Evolutionary conservation across 495 filamentous ascomycete species (phyloP), one percentile per base, ranked within the genome.

Genomic region (Pyrenopolyporus hunteri): DNA sequence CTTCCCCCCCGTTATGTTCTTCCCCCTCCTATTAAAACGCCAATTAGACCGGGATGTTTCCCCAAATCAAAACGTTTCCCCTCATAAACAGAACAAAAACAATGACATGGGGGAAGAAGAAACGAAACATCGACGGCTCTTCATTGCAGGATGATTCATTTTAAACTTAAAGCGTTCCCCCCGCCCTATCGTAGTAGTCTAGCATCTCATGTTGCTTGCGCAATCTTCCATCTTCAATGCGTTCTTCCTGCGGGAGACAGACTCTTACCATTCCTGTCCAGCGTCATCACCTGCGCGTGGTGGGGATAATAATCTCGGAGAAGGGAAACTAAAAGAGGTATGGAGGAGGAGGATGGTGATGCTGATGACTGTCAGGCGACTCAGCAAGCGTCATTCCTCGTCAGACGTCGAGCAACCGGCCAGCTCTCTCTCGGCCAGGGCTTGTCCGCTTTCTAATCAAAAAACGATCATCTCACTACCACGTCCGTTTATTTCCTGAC

Each of bases 281-380:
- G 29, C 25, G 43, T 37, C 35, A 19, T 28, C 17, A n/a, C 32
- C 9, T 32, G 23, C 14, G 25, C n/a, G 35, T 51, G 62, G 58
- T n/a, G 56, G 61, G 47, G 46, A 53, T 44, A 36, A 49, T 37
- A 66, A 66, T 59, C 46, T 57, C 56, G 57, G 57, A 33, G 46
- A 36, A 40, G 32, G 32, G 35, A 45, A 49, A 39, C 32, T 4
- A 29, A 56, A 55, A 56, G 25, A 45, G 37, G 33, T 26, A 59
- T 40, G 31, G 19, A 29, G 17, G 23, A 39, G 19, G 31, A 46
- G 39, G 39, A 16, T 44, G 25, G 23, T 43, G 52, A 45, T 52
- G 46, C 29, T 13, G 29, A 46, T 42, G 28, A 54, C 26, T 43
- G 37, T 7, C 31, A 31, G 39, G 17, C 47, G 13, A 65, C 23